phyloP scores from a whole-genome alignment of 2,329 filamentous ascomycete species.

The Coniosporium tulheliwenetii region DNA sequence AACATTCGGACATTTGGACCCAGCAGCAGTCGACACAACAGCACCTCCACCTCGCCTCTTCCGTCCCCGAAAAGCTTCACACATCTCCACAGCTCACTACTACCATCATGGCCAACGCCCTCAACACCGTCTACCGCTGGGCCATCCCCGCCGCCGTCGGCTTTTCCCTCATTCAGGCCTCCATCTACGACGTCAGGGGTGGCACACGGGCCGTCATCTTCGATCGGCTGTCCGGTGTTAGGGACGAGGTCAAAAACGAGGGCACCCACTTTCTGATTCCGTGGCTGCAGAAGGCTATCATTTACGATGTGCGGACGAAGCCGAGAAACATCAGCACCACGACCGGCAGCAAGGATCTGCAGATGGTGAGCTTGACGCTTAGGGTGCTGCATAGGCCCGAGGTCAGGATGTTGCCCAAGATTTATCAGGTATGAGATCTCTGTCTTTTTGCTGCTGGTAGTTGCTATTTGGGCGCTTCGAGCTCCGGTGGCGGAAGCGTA shows the following conservation, averaged over 20 bases:
- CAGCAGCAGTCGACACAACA: too few species aligned
- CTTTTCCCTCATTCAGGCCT: slow-evolving; percentile 53
- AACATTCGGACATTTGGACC: too few species aligned
- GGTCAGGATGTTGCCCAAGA: slow-evolving; percentile 83
- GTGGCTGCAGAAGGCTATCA: slow-evolving; percentile 86
- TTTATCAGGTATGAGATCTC: slow-evolving; percentile 67
- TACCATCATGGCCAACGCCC: slow-evolving; percentile 30
- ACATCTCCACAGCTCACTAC: not conserved
- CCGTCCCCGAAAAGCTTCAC: not conserved
- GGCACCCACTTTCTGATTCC: slow-evolving; percentile 93
- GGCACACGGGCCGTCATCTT: slow-evolving; percentile 95
- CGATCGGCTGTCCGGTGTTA: slow-evolving; percentile 81
- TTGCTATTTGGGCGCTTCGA: too few species aligned
- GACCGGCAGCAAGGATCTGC: slow-evolving; percentile 94
- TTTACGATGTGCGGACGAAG: slow-evolving; percentile 96
- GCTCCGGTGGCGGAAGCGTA: too few species aligned
- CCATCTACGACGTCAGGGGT: slow-evolving; percentile 94
- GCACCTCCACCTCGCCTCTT: too few species aligned
- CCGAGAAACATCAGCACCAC: slow-evolving; percentile 95
- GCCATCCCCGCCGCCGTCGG: slow-evolving; percentile 61
- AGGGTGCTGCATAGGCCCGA: slow-evolving; percentile 90
- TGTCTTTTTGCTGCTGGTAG: too few species aligned
- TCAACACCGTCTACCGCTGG: slow-evolving; percentile 48
- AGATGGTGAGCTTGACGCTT: slow-evolving; percentile 98
- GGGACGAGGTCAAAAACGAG: slow-evolving; percentile 84